Evolutionary conservation across 768 basidiomycete genomes (phyloP).

Genomic region (Termitomyces sp.): DNA sequence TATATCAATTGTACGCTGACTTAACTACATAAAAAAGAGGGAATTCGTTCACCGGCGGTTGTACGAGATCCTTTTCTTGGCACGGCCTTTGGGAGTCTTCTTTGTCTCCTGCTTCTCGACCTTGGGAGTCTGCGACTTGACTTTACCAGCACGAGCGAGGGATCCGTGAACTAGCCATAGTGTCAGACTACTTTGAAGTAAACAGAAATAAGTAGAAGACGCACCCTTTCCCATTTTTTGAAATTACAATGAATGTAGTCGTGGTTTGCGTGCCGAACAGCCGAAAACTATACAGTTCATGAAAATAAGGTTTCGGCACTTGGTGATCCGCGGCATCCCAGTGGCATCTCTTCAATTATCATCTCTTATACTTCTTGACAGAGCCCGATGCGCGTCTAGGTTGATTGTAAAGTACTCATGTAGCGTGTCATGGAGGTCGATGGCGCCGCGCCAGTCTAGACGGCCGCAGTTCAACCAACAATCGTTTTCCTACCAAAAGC

Average conservation of each 20-base stretch:
- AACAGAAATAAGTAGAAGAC: background rate
- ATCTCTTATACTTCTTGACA: too few species aligned
- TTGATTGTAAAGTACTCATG: too few species aligned
- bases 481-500: too few species aligned
- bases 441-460: too few species aligned
- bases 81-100: conserved; percentile 96
- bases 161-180: conserved; percentile 79
- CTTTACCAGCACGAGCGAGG: conserved; percentile 99
- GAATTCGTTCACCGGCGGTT: conserved; percentile 5
- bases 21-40: too few species aligned
- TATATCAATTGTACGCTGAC: too few species aligned
- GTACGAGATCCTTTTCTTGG: conserved; percentile 66
- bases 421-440: too few species aligned
- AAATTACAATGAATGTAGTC: too few species aligned
- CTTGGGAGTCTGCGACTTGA: conserved; percentile 97
- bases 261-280: too few species aligned
- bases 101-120: conserved; percentile 99
- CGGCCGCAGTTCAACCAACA: too few species aligned
- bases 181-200: background rate
- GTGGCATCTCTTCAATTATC: too few species aligned
- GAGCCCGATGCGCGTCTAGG: too few species aligned
- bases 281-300: background rate
- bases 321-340: background rate
- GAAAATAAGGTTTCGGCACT: background rate
- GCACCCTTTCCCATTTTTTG: conserved; percentile 70